These are phyloP conservation scores for Kodamaea kakaduensis DNA, from an alignment of 805 yeast genomes.

Conservation along the genomic window DNA sequence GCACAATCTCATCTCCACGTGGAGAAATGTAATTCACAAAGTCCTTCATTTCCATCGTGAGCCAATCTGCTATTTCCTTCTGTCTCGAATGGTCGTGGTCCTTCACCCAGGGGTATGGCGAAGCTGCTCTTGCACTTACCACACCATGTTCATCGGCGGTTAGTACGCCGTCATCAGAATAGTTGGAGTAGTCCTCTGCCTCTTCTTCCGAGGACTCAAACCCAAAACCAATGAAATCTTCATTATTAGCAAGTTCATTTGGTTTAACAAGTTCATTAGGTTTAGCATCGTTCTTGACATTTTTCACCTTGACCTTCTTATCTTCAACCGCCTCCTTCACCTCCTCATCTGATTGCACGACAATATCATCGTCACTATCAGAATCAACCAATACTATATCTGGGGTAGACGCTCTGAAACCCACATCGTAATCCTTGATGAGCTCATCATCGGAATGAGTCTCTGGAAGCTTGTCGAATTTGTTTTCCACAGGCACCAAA, in stretches of 20 bases:
- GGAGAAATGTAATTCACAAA: constrained; percentile 86
- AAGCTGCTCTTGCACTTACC: constrained; percentile 16
- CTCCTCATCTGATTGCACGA: constrained; percentile 21
- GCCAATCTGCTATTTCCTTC: constrained; percentile 79
- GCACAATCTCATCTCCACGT: constrained; percentile 61
- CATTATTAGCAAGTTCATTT: constrained; percentile 42
- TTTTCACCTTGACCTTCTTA: constrained; percentile 3
- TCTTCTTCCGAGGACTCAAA: constrained; percentile 37
- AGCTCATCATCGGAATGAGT: constrained; percentile 22
- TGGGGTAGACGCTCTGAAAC: constrained; percentile 10
- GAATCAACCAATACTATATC: constrained; percentile 32
- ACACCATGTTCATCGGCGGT: constrained; percentile 14
- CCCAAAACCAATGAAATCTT: constrained; percentile 56
- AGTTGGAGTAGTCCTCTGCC: constrained; percentile 33
- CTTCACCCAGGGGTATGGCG: constrained; percentile 68
- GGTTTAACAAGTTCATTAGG: constrained; percentile 10
- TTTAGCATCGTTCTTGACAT: constrained; percentile 9
- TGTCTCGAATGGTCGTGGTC: constrained; percentile 75
- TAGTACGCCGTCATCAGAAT: constrained; percentile 15
- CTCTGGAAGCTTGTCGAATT: constrained; percentile 21
- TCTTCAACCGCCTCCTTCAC: constrained; percentile 10
- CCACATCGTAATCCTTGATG: constrained; percentile 19
- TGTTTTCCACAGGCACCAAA: constrained; percentile 17
- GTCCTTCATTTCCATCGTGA: constrained; percentile 79
- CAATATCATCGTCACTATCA: constrained; percentile 18